phyloP scores from a whole-genome alignment of 345 rosid species.

The Carallia brachiata region DNA sequence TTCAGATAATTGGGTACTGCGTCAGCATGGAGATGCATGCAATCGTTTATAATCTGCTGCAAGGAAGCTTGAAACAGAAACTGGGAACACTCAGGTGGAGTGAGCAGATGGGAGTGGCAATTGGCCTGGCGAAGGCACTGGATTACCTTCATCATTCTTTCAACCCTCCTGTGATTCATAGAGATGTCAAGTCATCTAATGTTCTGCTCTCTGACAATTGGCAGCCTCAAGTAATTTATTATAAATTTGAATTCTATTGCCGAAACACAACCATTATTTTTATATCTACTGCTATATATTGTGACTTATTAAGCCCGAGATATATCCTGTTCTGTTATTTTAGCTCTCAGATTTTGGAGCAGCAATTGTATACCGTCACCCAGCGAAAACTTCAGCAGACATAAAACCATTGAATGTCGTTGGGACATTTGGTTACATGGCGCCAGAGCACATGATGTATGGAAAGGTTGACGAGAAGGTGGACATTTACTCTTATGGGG shows the following conservation, averaged over 20 bases:
- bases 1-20: slow-evolving; percentile 37
- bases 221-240: slow-evolving; percentile 32
- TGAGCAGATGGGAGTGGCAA: slow-evolving; percentile 34
- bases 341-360: slow-evolving; percentile 32
- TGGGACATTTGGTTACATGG: slow-evolving; percentile 40
- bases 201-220: slow-evolving; percentile 33
- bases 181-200: slow-evolving; percentile 42
- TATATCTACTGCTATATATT: background rate
- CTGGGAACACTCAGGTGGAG: slow-evolving; percentile 31
- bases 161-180: slow-evolving; percentile 39
- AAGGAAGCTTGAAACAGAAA: slow-evolving; percentile 34
- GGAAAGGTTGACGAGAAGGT: slow-evolving; percentile 45
- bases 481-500: slow-evolving; percentile 45
- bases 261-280: background rate
- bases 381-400: slow-evolving; percentile 25
- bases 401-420: slow-evolving; percentile 26
- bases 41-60: slow-evolving; percentile 32
- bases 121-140: slow-evolving; percentile 44
- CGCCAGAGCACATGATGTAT: slow-evolving; percentile 43
- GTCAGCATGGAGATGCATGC: slow-evolving; percentile 28
- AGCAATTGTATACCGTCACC: slow-evolving; percentile 20
- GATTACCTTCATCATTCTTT: slow-evolving; percentile 39
- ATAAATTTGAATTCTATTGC: background rate
- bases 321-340: background rate
- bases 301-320: background rate